A percentile compares a stretch with the other conserved stretches of the same genome.
Evolutionary conservation across 345 rosid species (phyloP).

Genomic region (Populus euphratica): DNA sequence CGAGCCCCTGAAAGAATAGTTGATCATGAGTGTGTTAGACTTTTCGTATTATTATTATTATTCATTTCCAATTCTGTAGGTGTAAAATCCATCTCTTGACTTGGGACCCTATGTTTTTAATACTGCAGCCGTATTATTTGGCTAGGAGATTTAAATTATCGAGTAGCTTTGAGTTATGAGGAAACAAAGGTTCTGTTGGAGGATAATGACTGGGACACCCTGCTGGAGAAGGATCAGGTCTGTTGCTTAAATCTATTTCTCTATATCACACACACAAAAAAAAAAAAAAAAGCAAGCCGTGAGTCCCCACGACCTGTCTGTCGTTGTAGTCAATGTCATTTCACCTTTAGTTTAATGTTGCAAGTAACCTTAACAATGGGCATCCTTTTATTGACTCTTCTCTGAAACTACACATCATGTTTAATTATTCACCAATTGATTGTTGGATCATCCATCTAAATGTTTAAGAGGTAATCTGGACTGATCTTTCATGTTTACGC

Average conservation of each 20-base stretch:
- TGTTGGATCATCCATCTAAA: not conserved
- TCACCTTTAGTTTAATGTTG: not conserved
- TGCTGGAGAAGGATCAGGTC: slow-evolving; percentile 93
- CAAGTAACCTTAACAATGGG: not conserved
- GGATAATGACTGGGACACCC: slow-evolving; percentile 72
- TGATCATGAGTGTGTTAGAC: slow-evolving; percentile 71
- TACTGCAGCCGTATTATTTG: slow-evolving; percentile 72
- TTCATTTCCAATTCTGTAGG: not conserved
- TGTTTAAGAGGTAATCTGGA: not conserved
- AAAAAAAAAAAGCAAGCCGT: not conserved
- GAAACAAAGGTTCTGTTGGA: slow-evolving; percentile 64
- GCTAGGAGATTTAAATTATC: slow-evolving; percentile 92
- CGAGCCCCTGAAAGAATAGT: slow-evolving; percentile 63
- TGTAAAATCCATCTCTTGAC: not conserved
- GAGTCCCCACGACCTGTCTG: not conserved
- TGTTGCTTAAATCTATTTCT: not conserved
- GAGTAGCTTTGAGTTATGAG: slow-evolving; percentile 76
- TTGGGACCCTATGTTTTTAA: not conserved
- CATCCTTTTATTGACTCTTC: not conserved
- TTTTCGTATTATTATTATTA: not conserved
- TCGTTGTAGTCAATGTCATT: not conserved
- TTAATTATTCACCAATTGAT: not conserved
- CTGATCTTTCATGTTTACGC: not conserved
- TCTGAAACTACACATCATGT: not conserved
- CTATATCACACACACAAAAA: too few species aligned